phyloP scores from a whole-genome alignment of 768 basidiomycete species.

The Cystobasidium onofrii region DNA sequence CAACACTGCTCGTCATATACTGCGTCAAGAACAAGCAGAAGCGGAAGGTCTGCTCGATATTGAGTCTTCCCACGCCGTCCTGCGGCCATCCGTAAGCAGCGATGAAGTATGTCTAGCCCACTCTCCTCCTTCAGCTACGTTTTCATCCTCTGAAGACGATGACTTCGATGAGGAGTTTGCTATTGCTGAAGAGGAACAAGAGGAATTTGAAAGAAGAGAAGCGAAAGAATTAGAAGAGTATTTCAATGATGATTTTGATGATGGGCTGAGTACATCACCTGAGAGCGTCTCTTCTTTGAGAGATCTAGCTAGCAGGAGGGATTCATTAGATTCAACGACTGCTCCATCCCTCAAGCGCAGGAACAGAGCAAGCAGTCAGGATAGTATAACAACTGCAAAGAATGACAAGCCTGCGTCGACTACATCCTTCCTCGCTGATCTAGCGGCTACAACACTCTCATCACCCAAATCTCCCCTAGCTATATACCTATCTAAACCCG shows the following conservation, averaged over 20 bases:
- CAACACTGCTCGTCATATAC: not conserved
- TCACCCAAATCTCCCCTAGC: not conserved
- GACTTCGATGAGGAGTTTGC: not conserved
- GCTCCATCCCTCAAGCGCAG: too few species aligned
- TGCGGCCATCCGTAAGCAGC: not conserved
- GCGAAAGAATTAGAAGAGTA: not conserved
- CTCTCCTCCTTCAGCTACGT: not conserved
- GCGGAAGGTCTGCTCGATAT: not conserved
- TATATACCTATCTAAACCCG: not conserved
- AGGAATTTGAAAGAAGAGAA: not conserved
- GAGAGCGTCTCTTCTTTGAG: not conserved
- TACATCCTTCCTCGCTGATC: not conserved
- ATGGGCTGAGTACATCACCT: not conserved
- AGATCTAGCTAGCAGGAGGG: not conserved
- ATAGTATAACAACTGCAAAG: slow-evolving; percentile 1
- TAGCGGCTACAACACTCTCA: not conserved
- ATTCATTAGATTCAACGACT: not conserved
- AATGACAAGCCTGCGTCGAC: not conserved
- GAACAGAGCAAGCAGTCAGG: not conserved
- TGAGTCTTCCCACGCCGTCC: slow-evolving; percentile 13
- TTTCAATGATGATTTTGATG: not conserved
- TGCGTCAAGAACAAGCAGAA: not conserved
- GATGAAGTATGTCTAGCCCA: not conserved
- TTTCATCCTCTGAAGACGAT: slow-evolving; percentile 5
- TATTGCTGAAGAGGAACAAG: not conserved